Base-by-base conservation (phyloP, 306 rosid species). In the Sicyos edulis region DNA sequence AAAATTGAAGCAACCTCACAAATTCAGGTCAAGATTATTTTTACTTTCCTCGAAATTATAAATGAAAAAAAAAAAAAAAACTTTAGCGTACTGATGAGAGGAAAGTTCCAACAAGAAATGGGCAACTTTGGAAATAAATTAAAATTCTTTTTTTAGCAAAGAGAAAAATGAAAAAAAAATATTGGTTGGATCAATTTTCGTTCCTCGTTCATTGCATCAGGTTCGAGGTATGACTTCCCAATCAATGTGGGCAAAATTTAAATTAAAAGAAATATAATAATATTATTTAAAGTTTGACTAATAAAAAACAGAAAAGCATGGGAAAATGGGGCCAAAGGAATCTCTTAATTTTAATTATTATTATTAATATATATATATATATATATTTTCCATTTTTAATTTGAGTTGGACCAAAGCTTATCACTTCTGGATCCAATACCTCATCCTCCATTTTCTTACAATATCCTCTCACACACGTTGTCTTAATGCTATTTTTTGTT, bases 171-270 rank as follows among this genome's bases (percentile, higher is more conserved):
- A 13, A 7, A 44, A 65, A 65, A 5, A 5, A 1, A 2, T 5
- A 67, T 45, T 6, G 17, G 37, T 40, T 71, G 62, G 64, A 54
- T 54, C 34, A 71, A 54, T 37, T 53, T 71, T 19, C 51, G 75
- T 44, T 47, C 75, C 50, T 71, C 75, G 59, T 71, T 71, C 75
- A 71, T 29, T 71, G 75, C 51, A 71, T 71, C 62, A 71, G 64
- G 54, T 71, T 71, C 64, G 64, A 54, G 75, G 75, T 71, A 71
- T 71, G 75, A 71, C 51, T 71, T 71, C 37, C 61, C 53, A 54
- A 37, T 37, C 8, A 37, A 37, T 37, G 44, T 37, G 44, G 44
- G 6, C 44, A 37, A 37, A 37, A 5, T 32, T 32, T 1, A 26
- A 52, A 10, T 10, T 15, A 67, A 60, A 5, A 20, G 8, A 55